Percentiles rank a stretch among this genome's conserved stretches.
Evolutionary conservation across 305 asterid genomes (phyloP).

Genomic region (Ilex paraguariensis): DNA sequence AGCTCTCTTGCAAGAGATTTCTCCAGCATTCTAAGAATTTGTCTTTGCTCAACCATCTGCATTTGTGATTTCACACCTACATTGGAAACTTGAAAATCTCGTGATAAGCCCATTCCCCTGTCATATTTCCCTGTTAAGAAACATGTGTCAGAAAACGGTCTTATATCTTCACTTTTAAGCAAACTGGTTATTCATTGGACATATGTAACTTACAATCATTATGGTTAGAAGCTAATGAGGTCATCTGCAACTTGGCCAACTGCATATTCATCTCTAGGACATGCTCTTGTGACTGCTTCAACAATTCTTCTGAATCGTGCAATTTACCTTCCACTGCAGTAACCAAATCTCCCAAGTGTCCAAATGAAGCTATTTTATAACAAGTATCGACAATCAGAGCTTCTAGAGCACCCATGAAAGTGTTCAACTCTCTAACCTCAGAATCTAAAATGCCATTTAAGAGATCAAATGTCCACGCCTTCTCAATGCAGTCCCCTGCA

Average conservation of each 20-base stretch:
- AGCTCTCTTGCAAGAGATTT: constrained; percentile 70
- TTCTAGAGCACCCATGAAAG: constrained; percentile 35
- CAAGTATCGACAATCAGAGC: constrained; percentile 38
- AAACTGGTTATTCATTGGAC: neutral
- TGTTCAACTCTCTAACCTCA: constrained; percentile 64
- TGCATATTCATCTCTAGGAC: constrained; percentile 67
- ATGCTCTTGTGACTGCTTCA: constrained; percentile 55
- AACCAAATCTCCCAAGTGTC: constrained; percentile 33
- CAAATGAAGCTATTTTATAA: constrained; percentile 32
- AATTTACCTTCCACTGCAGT: constrained; percentile 35
- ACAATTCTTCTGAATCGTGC: constrained; percentile 48
- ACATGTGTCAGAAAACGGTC: neutral
- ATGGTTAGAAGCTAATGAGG: constrained; percentile 52
- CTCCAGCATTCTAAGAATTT: constrained; percentile 66
- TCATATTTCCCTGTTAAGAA: constrained; percentile 38
- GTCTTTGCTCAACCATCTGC: constrained; percentile 48
- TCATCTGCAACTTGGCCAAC: constrained; percentile 76
- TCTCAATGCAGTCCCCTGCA: constrained; percentile 49
- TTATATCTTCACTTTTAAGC: no score
- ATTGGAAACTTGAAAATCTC: constrained; percentile 24
- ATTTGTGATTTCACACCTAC: constrained; percentile 38
- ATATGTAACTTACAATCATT: constrained; percentile 52
- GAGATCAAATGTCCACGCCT: constrained; percentile 53
- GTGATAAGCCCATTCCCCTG: constrained; percentile 35
- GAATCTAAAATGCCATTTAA: constrained; percentile 48